Percentiles rank a stretch among this genome's conserved stretches.
Evolutionary conservation across 371 early-diverging fungal genomes (phyloP).

Genomic region (Synchytrium microbalum): DNA sequence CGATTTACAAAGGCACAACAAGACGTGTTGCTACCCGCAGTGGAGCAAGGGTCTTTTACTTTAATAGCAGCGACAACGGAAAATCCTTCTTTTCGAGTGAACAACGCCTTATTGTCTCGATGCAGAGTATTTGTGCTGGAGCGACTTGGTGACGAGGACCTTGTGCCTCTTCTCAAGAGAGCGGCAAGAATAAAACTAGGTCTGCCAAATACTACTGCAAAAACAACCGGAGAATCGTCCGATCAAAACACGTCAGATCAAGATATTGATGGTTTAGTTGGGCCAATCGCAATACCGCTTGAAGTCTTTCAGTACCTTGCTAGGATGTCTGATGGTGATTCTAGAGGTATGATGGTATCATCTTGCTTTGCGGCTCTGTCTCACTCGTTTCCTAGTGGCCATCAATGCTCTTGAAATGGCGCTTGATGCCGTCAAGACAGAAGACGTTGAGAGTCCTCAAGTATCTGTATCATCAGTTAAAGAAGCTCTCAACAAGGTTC

Average conservation of each 20-base stretch:
- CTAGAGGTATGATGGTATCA: too few species aligned
- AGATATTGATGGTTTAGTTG: background rate
- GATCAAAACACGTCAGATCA: background rate
- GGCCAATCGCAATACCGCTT: slow-evolving; percentile 19
- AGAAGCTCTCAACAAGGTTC: slow-evolving; percentile 67
- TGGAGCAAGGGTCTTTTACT: slow-evolving; percentile 47
- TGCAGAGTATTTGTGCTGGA: slow-evolving; percentile 70
- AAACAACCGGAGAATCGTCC: background rate
- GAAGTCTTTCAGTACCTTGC: slow-evolving; percentile 50
- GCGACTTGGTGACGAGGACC: slow-evolving; percentile 47
- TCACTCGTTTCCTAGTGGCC: too few species aligned
- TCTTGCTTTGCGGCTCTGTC: too few species aligned
- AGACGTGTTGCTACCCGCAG: slow-evolving; percentile 70
- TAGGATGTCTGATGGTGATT: slow-evolving; percentile 60
- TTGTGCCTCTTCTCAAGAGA: slow-evolving; percentile 50
- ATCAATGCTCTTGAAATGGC: slow-evolving; percentile 64
- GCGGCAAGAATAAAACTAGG: slow-evolving; percentile 36
- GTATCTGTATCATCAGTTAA: too few species aligned
- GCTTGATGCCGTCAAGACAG: slow-evolving; percentile 30
- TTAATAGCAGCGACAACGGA: slow-evolving; percentile 85
- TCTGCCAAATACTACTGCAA: background rate
- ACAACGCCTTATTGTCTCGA: slow-evolving; percentile 70
- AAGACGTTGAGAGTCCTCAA: too few species aligned
- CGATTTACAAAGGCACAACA: slow-evolving; percentile 83
- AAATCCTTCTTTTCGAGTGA: slow-evolving; percentile 82